Percentiles rank a stretch among this genome's conserved stretches.
These are phyloP conservation scores for Stemphylium lycopersici DNA, from an alignment of 2,329 filamentous ascomycete genomes.

Conservation along the genomic window DNA sequence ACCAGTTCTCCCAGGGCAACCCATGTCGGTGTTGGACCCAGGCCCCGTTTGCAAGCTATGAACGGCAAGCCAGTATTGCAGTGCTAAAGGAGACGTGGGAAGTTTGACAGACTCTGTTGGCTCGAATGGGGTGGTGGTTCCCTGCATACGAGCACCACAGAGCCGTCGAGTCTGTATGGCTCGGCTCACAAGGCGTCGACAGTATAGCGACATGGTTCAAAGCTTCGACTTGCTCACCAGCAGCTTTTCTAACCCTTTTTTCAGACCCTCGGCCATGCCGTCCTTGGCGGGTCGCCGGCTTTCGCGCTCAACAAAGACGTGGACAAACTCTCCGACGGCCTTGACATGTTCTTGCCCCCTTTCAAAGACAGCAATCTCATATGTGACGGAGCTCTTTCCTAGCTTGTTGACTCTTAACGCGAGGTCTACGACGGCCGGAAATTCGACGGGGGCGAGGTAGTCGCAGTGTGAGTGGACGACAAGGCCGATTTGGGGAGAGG, in stretches of 20 bases:
- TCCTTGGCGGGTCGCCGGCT: constrained; percentile 69
- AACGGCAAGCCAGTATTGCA: too few relatives aligned
- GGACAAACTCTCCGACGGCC: constrained; percentile 83
- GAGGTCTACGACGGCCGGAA: constrained; percentile 81
- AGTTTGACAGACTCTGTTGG: too few relatives aligned
- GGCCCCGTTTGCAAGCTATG: too few relatives aligned
- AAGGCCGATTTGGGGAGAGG: constrained; percentile 76
- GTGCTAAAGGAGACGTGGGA: too few relatives aligned
- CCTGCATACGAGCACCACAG: too few relatives aligned
- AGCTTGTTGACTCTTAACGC: constrained; percentile 82
- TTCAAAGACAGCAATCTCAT: constrained; percentile 88
- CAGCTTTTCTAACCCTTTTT: constrained; percentile 47
- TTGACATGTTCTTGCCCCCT: constrained; percentile 74
- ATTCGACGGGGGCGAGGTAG: constrained; percentile 81
- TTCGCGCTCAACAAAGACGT: constrained; percentile 83
- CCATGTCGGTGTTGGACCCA: too few relatives aligned
- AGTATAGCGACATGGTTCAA: constrained; percentile 13
- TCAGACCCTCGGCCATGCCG: constrained; percentile 68
- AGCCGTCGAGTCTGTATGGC: too few relatives aligned
- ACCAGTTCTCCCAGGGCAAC: too few relatives aligned
- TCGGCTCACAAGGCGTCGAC: background rate
- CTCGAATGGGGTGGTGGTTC: too few relatives aligned
- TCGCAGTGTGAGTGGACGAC: constrained; percentile 86
- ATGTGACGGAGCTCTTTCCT: constrained; percentile 84
- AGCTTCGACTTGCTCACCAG: constrained; percentile 32